Evolutionary conservation across 1,284 basidiomycete genomes (phyloP).

Genomic region (Cutaneotrichosporon sp.): DNA sequence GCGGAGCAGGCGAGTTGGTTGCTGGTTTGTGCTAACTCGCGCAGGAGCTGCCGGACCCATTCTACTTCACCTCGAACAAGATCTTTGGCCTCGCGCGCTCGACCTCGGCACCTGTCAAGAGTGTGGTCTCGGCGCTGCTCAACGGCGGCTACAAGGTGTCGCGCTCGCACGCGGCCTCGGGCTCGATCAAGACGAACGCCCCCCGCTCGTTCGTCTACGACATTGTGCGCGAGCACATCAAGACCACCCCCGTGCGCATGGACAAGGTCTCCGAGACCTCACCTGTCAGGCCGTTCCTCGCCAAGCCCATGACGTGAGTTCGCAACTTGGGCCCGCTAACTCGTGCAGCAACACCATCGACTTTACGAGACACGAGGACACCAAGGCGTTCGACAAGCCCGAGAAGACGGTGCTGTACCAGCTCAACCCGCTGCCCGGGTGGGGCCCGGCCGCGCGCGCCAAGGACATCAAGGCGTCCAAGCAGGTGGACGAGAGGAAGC

Average conservation of each 20-base stretch:
- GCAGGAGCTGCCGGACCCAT: slow-evolving; percentile 76
- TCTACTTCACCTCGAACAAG: slow-evolving; percentile 89
- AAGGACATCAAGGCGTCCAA: slow-evolving; percentile 26
- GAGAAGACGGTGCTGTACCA: slow-evolving; percentile 86
- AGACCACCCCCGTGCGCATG: slow-evolving; percentile 72
- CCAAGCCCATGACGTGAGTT: slow-evolving; percentile 66
- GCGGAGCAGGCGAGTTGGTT: slow-evolving; percentile 70
- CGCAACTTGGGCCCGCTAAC: background rate
- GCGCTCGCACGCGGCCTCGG: slow-evolving; percentile 83
- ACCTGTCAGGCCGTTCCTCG: slow-evolving; percentile 66
- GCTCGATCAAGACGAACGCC: slow-evolving; percentile 89
- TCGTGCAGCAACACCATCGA: slow-evolving; percentile 64
- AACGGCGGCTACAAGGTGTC: slow-evolving; percentile 83
- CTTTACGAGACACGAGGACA: slow-evolving; percentile 70
- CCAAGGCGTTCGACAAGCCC: slow-evolving; percentile 56
- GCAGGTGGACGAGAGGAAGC: slow-evolving; percentile 18
- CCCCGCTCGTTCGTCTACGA: slow-evolving; percentile 74
- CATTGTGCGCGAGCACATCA: slow-evolving; percentile 79
- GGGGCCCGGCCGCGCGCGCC: slow-evolving; percentile 69
- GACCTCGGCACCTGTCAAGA: slow-evolving; percentile 60
- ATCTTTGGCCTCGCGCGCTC: slow-evolving; percentile 63
- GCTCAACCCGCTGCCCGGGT: slow-evolving; percentile 83
- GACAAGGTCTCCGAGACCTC: slow-evolving; percentile 73
- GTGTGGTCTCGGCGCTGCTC: slow-evolving; percentile 79
- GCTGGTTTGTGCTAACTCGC: slow-evolving; percentile 6